phyloP scores from a whole-genome alignment of 805 yeast species.

The Vanderwaltozyma yarrowii region DNA sequence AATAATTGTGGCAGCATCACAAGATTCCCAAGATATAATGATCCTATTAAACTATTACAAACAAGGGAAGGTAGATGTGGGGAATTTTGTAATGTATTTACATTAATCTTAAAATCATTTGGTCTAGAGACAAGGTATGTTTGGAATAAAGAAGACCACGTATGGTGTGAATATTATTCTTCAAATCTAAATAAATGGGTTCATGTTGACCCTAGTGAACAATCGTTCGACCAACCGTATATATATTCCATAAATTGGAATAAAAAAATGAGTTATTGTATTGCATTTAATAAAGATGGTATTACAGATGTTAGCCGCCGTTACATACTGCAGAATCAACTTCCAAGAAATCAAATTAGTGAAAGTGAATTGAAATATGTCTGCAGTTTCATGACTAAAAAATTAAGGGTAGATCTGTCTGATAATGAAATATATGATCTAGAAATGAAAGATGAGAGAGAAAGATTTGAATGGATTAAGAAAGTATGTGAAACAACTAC shows the following conservation, averaged over 20 bases:
- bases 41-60: constrained; percentile 49
- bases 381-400: constrained; percentile 31
- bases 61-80: constrained; percentile 80
- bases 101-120: constrained; percentile 56
- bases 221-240: constrained; percentile 69
- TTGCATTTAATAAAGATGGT: constrained; percentile 58
- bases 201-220: constrained; percentile 84
- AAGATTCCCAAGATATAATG: constrained; percentile 71
- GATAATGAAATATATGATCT: constrained; percentile 31
- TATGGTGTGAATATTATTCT: constrained; percentile 89
- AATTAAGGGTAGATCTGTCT: constrained; percentile 23
- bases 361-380: constrained; percentile 32
- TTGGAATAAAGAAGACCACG: constrained; percentile 91
- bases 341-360: constrained; percentile 38
- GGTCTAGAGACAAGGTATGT: constrained; percentile 59
- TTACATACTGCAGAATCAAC: constrained; percentile 41
- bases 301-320: constrained; percentile 59
- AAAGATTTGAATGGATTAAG: constrained; percentile 23
- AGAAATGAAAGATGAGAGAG: constrained; percentile 26
- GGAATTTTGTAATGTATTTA: constrained; percentile 86
- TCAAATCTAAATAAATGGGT: constrained; percentile 56
- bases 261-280: constrained; percentile 79
- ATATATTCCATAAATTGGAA: constrained; percentile 84
- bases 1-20: constrained; percentile 34
- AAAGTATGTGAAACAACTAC: too few relatives aligned